Base-by-base conservation (phyloP, 1,284 basidiomycete species). In the Trichosporon sp. region DNA sequence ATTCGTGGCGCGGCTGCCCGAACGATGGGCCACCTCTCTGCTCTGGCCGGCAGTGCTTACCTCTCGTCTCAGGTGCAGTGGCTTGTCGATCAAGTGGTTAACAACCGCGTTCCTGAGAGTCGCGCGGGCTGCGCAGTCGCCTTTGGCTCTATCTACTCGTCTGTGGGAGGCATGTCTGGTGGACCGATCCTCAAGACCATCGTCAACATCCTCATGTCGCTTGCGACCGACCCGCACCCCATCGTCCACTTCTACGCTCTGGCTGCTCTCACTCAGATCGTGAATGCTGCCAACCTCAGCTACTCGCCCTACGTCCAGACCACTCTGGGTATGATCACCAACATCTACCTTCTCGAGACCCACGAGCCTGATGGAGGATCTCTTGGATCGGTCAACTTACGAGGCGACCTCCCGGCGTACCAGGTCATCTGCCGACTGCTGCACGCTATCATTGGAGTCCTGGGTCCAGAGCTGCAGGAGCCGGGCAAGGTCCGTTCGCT, bases 291-390 rank as follows among this genome's bases (percentile, higher is more conserved):
- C 1, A 95, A 92, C 83, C 85, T 99, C 67, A 91, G 93, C 2
- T 99, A 98, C 81, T 90, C 92, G 10, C 92, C 94, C 0, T 97
- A 92, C 78, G 92, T 98, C 1, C 88, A 91, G 1, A 90, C 90
- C 76, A 98, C 96, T 0, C 87, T 99, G 19, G 94, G 93, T 11
- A 91, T 98, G 88, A 86, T 98, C 1, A 89, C 95, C 78, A 96
- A 92, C 82, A 89, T 97, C 46, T 98, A 97, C 83, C 88, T 92
- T 80, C 88, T 91, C 68, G 94, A 98, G 68, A 91, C 92, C 12
- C 97, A 99, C 82, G 97, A 99, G 80, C 88, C 91, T 1, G 96
- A 98, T 79, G 96, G 96, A 1, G 97, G 97, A 0, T 91, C 91
- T 0, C 85, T 94, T 5, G 86, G 88, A 26, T 92, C 91, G 74